Evolutionary conservation across 495 filamentous ascomycete species (phyloP).

Genomic region (Pseudomonodictys pantanalensis): DNA sequence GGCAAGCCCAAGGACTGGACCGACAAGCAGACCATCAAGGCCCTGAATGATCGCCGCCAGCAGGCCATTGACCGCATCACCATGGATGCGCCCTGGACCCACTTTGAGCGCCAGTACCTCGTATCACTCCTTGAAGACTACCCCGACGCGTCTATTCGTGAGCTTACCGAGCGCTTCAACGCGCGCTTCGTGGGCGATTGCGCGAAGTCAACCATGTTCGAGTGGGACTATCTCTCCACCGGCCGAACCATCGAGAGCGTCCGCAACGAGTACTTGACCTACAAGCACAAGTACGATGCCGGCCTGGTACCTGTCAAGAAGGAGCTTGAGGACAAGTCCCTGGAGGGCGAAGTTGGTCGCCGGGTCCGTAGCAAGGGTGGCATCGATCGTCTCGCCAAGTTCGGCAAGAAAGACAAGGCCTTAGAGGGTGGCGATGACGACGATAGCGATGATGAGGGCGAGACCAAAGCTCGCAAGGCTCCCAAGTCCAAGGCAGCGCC

Average conservation of each 20-base stretch:
- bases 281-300: constrained; percentile 7
- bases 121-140: not conserved
- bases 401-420: not conserved
- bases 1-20: constrained; percentile 13
- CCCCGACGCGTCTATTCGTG: constrained; percentile 19
- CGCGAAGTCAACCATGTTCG: not conserved
- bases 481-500: not conserved
- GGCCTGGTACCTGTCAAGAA: constrained; percentile 3
- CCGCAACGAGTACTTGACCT: constrained; percentile 9
- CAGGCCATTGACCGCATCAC: constrained; percentile 6
- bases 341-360: not conserved
- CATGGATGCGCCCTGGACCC: constrained; percentile 5
- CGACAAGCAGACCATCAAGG: constrained; percentile 5
- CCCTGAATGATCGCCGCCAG: constrained; percentile 8
- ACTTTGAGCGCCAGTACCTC: constrained; percentile 13
- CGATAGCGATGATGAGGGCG: not conserved
- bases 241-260: constrained; percentile 19
- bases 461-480: not conserved
- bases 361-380: not conserved
- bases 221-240: not conserved
- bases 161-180: constrained; percentile 20
- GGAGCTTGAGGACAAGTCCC: not conserved
- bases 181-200: constrained; percentile 11
- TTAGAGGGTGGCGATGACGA: not conserved
- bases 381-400: too few species aligned